Conservation (phyloP, 495 filamentous ascomycete species). For the Neurospora tetrasperma region DNA sequence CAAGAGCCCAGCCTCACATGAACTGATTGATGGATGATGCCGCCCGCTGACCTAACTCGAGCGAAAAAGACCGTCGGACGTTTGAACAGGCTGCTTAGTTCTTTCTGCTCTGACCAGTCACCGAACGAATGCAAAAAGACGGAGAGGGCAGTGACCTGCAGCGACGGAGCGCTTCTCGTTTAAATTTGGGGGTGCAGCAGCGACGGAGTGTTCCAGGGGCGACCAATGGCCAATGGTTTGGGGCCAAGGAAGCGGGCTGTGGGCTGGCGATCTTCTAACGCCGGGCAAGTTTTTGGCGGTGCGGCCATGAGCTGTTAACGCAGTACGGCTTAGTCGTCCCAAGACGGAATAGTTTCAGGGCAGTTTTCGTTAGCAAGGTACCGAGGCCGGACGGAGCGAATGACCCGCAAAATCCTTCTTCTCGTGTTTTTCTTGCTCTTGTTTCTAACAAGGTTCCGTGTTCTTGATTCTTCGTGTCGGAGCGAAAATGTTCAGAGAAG, state of each 20-base stretch:
- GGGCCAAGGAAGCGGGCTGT: neutral
- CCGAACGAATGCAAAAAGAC: neutral
- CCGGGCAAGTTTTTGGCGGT: neutral
- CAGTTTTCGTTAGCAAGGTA: neutral
- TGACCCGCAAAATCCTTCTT: neutral
- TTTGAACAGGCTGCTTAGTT: neutral
- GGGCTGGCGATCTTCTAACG: neutral
- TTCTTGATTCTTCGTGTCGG: neutral
- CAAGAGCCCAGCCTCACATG: neutral
- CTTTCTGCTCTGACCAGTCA: neutral
- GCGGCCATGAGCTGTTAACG: neutral
- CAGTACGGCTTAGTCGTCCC: neutral
- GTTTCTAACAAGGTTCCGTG: neutral
- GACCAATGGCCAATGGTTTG: neutral
- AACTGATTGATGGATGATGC: neutral
- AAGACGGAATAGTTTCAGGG: neutral
- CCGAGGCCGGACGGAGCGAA: neutral
- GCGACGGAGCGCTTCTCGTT: neutral
- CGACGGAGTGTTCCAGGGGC: neutral
- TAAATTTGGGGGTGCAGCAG: neutral
- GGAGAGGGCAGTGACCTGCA: neutral
- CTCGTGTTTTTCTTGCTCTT: neutral
- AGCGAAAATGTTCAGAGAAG: neutral
- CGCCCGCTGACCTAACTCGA: neutral
- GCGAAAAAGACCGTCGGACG: neutral